Base-by-base conservation (phyloP, 164 flowering plant species). In the Berberis vulgaris region DNA sequence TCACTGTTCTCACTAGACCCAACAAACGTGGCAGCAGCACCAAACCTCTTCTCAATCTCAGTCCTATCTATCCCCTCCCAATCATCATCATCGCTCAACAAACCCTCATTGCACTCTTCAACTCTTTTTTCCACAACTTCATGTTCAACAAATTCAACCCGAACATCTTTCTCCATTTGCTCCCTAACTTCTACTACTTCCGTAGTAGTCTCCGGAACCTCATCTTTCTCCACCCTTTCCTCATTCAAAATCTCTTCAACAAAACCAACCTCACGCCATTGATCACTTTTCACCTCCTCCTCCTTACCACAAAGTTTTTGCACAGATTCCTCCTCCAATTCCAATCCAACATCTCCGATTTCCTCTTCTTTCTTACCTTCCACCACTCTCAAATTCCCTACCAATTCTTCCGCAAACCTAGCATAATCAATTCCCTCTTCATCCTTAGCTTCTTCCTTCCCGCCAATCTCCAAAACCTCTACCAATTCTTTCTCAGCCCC, bases 41-140 rank as follows among this genome's bases (percentile, higher is more conserved):
- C 83, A 64, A 93, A 93, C 5, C 41, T 65, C 63, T 80, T 75
- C 73, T 83, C 87, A 74, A 85, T 54, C 7, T 86, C 88, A 76
- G 79, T 88, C 75, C 82, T 85, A 76, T 93, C 98, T 41, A 92
- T 81, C 63, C 96, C 98, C 60, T 89, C 98, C 96, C 98, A 92
- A 56, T 86, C 98, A 63, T 87, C 94, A 41, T 82, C 91, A 11
- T 75, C 84, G 49, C 54, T 54, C 26, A 72, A 64, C 59, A 60
- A 45, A 40, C 57, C 58, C 61, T 49, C 77, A 57, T 62, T 49
- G 59, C 55, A 74, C 6, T 57, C 67, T 41, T 43, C 66, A 45
- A 6, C 72, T 40, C 5, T 63, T 45, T 38, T 60, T 54, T 9
- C 58, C 12, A 57, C 64, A 41, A 6, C 54, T 55, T 59, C 60